Evolutionary conservation across 352 stramenopile species (phyloP).

Genomic region (Thraustochytrium sp.): DNA sequence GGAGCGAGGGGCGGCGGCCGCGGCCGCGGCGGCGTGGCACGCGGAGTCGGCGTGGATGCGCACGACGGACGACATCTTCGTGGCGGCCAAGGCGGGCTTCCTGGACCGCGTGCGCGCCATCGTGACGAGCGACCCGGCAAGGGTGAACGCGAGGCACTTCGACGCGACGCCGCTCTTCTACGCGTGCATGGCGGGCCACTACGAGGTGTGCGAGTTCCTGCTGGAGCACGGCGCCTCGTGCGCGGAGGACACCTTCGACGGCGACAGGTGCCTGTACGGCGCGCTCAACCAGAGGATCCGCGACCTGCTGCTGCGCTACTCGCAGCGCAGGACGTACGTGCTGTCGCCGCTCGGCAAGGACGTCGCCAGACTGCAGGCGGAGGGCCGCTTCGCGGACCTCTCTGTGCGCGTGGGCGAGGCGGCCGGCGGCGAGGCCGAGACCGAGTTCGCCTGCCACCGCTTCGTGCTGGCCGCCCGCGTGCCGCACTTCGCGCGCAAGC

Average conservation of each 20-base stretch:
- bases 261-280: constrained; percentile 12
- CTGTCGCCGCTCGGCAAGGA: not conserved
- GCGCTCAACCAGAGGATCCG: not conserved
- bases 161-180: constrained; percentile 14
- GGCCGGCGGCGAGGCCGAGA: not conserved
- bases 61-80: not conserved
- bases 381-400: not conserved
- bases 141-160: not conserved
- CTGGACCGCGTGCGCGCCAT: not conserved
- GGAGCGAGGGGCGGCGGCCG: not conserved
- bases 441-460: not conserved
- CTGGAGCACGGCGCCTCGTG: not conserved
- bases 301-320: not conserved
- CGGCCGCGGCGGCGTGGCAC: not conserved
- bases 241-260: constrained; percentile 3
- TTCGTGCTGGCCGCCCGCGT: not conserved
- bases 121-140: not conserved
- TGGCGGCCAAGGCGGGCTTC: not conserved
- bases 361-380: not conserved
- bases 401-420: not conserved
- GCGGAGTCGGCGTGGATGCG: not conserved
- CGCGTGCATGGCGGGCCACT: not conserved
- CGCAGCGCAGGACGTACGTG: not conserved
- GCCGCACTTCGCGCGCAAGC: not conserved
- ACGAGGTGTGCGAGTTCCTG: not conserved